Percentiles rank a stretch among this genome's conserved stretches.
Conservation (phyloP, 1,284 basidiomycete species). For the Boletus subluridellus region DNA sequence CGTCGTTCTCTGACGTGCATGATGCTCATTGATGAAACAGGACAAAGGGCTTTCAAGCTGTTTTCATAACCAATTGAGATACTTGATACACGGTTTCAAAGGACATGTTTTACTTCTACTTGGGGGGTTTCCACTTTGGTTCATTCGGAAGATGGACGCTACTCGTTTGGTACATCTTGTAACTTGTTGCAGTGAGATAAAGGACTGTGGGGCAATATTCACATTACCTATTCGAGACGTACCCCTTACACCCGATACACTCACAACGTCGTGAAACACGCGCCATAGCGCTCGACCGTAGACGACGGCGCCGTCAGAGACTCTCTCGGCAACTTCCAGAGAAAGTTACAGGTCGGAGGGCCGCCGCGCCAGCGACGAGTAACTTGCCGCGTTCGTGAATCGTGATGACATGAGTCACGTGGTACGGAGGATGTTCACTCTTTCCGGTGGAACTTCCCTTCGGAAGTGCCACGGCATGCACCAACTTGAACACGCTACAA, state of each 20-base stretch:
- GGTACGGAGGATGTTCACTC: too few species aligned
- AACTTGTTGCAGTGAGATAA: not conserved
- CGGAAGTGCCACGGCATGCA: too few species aligned
- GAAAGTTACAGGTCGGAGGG: too few species aligned
- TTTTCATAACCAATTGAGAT: not conserved
- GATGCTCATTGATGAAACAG: too few species aligned
- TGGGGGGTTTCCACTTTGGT: not conserved
- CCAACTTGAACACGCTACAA: too few species aligned
- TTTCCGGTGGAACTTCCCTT: too few species aligned
- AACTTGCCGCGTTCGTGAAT: too few species aligned
- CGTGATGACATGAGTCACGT: too few species aligned
- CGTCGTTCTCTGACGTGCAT: not conserved
- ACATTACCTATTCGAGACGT: not conserved
- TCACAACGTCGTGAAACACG: conserved; percentile 30
- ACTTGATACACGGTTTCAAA: not conserved
- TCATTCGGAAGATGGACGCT: not conserved
- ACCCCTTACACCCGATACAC: conserved; percentile 24
- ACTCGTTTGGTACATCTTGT: not conserved
- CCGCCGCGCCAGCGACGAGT: too few species aligned
- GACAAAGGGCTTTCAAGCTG: too few species aligned
- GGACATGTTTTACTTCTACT: not conserved
- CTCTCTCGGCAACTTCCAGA: conserved; percentile 53
- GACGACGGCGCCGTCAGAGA: conserved; percentile 53
- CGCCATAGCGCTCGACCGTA: conserved; percentile 46
- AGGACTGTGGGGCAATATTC: not conserved